Base-by-base conservation (phyloP, 371 early-diverging fungal species). In the Nematocida major region DNA sequence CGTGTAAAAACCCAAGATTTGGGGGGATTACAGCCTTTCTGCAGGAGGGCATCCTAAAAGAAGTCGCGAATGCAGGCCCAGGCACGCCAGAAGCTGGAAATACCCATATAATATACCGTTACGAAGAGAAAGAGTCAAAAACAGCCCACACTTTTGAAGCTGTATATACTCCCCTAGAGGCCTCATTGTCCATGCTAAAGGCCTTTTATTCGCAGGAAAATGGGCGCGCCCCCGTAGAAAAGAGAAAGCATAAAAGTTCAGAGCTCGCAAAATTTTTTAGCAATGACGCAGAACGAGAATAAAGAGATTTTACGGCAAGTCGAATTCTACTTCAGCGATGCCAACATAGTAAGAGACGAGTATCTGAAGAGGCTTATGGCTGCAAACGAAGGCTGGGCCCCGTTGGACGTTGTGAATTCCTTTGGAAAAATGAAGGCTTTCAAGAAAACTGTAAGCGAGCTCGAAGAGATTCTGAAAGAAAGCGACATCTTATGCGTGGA, bases 301-400 rank as follows among this genome's bases (percentile, higher is more conserved):
- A n/a, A 48, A 50, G 13, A 22, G 39, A 54, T 83, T 45, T 79
- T 68, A 48, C 67, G 80, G 42, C 83, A 83, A 80, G 51, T 85
- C 13, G 83, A 83, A 54, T 85, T 79, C 69, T 85, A 85, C 54
- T 83, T 85, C 53, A 83, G 83, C 39, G 80, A 85, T 77, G 79
- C 83, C 22, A 85, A 85, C 53, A 83, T 77, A 40, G 5, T 81
- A 40, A 76, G 68, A 62, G 85, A 85, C 59, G 79, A 70, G 62
- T 83, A 81, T 67, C 49, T 85, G n/a, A 70, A 57, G 57, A 78
- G 61, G 47, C 54, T 68, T 42, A 51, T 80, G 9, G 9, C 53
- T n/a, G 32, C 54, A 50, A 79, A 82, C 45, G 54, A 80, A 18
- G 83, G 83, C 15, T 62, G 49, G 48, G 66, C 80, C 30, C 76